A percentile compares a stretch with the other conserved stretches of the same genome.
Conservation (phyloP, 768 basidiomycete species). For the Kwoniella bestiolae region DNA sequence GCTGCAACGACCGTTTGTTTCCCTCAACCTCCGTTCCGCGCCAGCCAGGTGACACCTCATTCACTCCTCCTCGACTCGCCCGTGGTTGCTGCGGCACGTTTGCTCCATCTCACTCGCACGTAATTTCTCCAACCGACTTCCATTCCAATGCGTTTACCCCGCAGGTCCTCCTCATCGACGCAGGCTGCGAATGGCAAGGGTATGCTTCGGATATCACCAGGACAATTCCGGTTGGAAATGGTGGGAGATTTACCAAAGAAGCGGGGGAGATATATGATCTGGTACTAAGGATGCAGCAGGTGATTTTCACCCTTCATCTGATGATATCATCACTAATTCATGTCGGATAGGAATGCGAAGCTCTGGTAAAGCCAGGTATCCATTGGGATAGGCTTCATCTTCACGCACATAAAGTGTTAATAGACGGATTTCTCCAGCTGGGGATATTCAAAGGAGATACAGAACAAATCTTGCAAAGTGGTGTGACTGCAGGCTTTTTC, state of each 20-base stretch:
- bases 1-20: conserved; percentile 76
- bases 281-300: conserved; percentile 88
- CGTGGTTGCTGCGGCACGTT: conserved; percentile 52
- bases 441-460: conserved; percentile 77
- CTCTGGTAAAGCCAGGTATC: conserved; percentile 71
- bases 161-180: conserved; percentile 83
- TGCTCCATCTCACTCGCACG: conserved; percentile 39
- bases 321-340: not conserved
- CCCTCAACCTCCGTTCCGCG: conserved; percentile 40
- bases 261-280: conserved; percentile 81
- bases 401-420: conserved; percentile 78
- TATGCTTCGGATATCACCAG: conserved; percentile 69
- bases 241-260: conserved; percentile 82
- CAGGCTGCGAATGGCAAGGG: conserved; percentile 84
- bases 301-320: conserved; percentile 50
- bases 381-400: conserved; percentile 91
- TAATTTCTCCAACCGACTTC: conserved; percentile 53
- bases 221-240: conserved; percentile 73
- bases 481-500: conserved; percentile 83
- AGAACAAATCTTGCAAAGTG: conserved; percentile 68
- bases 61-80: conserved; percentile 30
- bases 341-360: conserved; percentile 67
- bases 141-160: conserved; percentile 62
- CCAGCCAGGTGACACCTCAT: conserved; percentile 40
- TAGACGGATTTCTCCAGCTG: conserved; percentile 76